These are phyloP conservation scores for Alternaria angustiovoidea DNA, from an alignment of 2,329 filamentous ascomycete genomes.

Conservation along the genomic window DNA sequence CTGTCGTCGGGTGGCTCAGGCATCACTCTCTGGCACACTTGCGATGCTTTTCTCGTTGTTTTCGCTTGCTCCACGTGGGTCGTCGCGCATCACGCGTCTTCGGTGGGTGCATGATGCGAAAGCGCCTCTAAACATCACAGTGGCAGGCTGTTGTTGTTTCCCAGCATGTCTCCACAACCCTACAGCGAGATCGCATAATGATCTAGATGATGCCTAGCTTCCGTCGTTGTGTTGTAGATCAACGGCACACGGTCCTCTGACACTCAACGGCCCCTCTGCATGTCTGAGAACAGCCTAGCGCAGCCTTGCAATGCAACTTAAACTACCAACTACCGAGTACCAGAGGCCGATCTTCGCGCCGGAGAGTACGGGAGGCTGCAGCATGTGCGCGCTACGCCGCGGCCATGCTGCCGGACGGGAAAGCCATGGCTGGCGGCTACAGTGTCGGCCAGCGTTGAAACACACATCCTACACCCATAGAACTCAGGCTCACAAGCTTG, in stretches of 20 bases:
- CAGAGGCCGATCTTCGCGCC: conserved; percentile 17
- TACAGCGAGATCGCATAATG: conserved; percentile 19
- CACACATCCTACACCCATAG: conserved; percentile 42
- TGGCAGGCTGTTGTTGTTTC: conserved; percentile 36
- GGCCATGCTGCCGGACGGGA: conserved; percentile 33
- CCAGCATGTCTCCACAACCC: conserved; percentile 18
- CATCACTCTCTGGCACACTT: conserved; percentile 29
- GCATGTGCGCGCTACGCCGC: conserved; percentile 37
- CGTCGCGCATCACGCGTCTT: conserved; percentile 28
- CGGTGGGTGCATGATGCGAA: conserved; percentile 17
- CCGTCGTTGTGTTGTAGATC: conserved; percentile 36
- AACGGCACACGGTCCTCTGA: conserved; percentile 29
- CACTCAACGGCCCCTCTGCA: conserved; percentile 22
- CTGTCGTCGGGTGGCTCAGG: conserved; percentile 43
- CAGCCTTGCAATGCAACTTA: conserved; percentile 17
- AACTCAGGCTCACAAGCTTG: conserved; percentile 46
- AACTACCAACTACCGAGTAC: conserved; percentile 16
- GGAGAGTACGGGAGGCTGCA: conserved; percentile 27
- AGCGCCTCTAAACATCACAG: conserved; percentile 22
- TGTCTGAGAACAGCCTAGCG: conserved; percentile 25
- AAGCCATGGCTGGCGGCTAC: conserved; percentile 45
- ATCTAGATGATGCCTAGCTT: conserved; percentile 34
- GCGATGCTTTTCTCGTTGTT: conserved; percentile 23
- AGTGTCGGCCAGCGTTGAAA: conserved; percentile 47
- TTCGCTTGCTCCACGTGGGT: conserved; percentile 22